Percentiles rank a stretch among this genome's conserved stretches.
Conservation (phyloP, 176 grass and related monocot species). For the Zoysia japonica region DNA sequence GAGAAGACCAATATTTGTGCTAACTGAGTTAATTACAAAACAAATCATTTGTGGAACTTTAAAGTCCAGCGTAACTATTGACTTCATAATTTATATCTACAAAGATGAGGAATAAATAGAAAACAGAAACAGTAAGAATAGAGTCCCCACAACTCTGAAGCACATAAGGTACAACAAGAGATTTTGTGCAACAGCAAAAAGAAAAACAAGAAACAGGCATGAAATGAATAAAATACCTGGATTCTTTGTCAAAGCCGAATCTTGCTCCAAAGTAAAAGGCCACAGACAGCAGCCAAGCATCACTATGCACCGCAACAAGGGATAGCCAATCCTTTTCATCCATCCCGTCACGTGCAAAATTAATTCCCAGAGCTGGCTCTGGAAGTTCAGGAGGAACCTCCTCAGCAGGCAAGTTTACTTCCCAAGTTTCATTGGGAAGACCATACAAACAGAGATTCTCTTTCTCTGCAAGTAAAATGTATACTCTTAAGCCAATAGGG, state of each 20-base stretch:
- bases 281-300: conserved; percentile 83
- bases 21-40: background rate
- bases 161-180: conserved; percentile 2
- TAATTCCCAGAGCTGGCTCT: conserved; percentile 91
- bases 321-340: conserved; percentile 93
- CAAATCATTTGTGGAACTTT: background rate
- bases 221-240: conserved; percentile 58
- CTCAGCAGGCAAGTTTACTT: conserved; percentile 90
- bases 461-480: conserved; percentile 69
- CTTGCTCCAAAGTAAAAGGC: conserved; percentile 91
- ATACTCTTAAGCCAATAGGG: background rate
- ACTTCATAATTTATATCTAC: background rate
- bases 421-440: conserved; percentile 96
- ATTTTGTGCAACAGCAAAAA: background rate
- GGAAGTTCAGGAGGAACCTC: conserved; percentile 97
- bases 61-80: background rate
- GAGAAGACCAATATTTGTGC: background rate
- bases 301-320: conserved; percentile 89
- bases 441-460: conserved; percentile 95
- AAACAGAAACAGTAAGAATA: conserved; percentile 14
- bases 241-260: conserved; percentile 93
- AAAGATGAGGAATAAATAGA: conserved; percentile 11
- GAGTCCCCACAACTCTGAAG: background rate
- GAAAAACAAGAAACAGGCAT: background rate
- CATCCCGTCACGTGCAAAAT: conserved; percentile 97